Evolutionary conservation across 208 protist species (phyloP).

Genomic region (Blechomonas ayalai): DNA sequence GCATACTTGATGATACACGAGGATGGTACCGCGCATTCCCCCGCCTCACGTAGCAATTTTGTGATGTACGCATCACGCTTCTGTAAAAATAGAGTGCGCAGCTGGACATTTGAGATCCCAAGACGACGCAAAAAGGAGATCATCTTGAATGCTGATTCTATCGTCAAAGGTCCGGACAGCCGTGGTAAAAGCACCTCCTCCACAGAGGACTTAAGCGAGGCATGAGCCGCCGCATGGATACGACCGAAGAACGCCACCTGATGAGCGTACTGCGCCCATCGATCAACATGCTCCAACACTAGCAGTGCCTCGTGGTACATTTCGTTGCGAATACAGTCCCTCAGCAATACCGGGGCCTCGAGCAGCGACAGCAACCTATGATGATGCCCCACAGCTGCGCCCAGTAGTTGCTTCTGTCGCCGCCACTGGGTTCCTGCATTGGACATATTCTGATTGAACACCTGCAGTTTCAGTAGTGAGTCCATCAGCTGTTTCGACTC

Average conservation of each 20-base stretch:
- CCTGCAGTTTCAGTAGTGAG: constrained; percentile 43
- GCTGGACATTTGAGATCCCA: constrained; percentile 15
- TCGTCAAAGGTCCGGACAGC: constrained; percentile 44
- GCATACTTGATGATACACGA: constrained; percentile 51
- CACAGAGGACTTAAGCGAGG: constrained; percentile 28
- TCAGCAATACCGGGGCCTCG: constrained; percentile 54
- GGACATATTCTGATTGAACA: constrained; percentile 29
- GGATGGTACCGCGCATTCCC: constrained; percentile 31
- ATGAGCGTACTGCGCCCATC: constrained; percentile 22
- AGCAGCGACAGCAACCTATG: constrained; percentile 61
- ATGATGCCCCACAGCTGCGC: constrained; percentile 38
- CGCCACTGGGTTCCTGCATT: constrained; percentile 50
- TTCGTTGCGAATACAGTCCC: constrained; percentile 55
- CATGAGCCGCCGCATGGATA: constrained; percentile 14
- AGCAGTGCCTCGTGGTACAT: constrained; percentile 80
- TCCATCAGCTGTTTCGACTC: constrained; percentile 29
- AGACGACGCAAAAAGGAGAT: constrained; percentile 53
- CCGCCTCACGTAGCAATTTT: constrained; percentile 32
- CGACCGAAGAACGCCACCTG: constrained; percentile 22
- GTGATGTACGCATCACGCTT: constrained; percentile 35
- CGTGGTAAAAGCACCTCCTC: constrained; percentile 45
- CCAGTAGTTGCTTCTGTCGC: constrained; percentile 38
- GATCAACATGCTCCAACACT: constrained; percentile 58
- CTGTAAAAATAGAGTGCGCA: constrained; percentile 51
- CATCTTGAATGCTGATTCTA: constrained; percentile 59